Conservation (phyloP, 1,284 basidiomycete species). For the Amylostereum areolatum region DNA sequence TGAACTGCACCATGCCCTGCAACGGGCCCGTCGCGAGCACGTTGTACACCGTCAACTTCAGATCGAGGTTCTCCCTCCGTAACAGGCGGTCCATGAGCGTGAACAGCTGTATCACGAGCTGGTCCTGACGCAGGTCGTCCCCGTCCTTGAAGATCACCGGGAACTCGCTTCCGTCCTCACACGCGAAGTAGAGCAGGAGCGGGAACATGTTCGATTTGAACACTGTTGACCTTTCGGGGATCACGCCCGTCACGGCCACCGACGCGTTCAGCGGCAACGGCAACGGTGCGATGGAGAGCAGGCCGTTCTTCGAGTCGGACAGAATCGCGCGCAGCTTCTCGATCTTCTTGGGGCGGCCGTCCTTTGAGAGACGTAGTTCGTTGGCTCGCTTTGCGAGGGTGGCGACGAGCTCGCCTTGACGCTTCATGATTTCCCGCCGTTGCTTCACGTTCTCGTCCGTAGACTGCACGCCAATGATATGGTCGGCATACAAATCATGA, state of each 20-base stretch:
- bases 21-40: conserved; percentile 89
- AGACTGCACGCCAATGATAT: conserved; percentile 33
- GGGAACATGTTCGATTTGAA: conserved; percentile 98
- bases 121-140: conserved; percentile 97
- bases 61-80: conserved; percentile 92
- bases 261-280: conserved; percentile 88
- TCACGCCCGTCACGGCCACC: conserved; percentile 78
- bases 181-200: conserved; percentile 85
- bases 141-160: conserved; percentile 99
- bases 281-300: conserved; percentile 70
- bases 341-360: conserved; percentile 93
- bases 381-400: conserved; percentile 79
- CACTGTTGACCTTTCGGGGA: conserved; percentile 87
- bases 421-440: conserved; percentile 73
- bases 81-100: conserved; percentile 95
- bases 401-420: conserved; percentile 85
- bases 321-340: conserved; percentile 86
- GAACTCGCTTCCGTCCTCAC: conserved; percentile 72
- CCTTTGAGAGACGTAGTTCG: conserved; percentile 86
- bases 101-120: conserved; percentile 95
- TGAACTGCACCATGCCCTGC: conserved; percentile 96
- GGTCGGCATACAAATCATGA: conserved; percentile 2
- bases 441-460: conserved; percentile 59
- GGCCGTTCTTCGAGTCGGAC: conserved; percentile 78
- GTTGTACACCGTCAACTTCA: conserved; percentile 89